phyloP scores from a whole-genome alignment of 768 basidiomycete genomes.

The Psilocybe cyanescens region DNA sequence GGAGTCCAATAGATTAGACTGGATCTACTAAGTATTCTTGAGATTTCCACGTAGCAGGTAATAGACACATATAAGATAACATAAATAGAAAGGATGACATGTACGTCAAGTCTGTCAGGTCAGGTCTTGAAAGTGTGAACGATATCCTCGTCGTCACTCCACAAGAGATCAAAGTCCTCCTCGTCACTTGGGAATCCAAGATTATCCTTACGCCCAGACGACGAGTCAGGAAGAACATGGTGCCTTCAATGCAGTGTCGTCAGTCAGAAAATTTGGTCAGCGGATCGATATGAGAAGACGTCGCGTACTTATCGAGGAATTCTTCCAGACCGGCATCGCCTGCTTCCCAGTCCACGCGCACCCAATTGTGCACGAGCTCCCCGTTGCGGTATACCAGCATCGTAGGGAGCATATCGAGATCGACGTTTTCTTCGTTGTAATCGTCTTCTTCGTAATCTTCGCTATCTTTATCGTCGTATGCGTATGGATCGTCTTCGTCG shows the following conservation, averaged over 20 bases:
- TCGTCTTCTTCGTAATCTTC: conserved; percentile 47
- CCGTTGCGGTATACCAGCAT: conserved; percentile 79
- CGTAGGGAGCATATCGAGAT: conserved; percentile 81
- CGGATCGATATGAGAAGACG: not conserved
- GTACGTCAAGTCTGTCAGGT: too few species aligned
- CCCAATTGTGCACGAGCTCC: conserved; percentile 87
- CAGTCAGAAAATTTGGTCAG: not conserved
- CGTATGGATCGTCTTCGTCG: conserved; percentile 52
- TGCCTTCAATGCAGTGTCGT: conserved; percentile 20
- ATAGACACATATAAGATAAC: not conserved
- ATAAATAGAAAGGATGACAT: not conserved
- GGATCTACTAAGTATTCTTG: not conserved
- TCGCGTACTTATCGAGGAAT: conserved; percentile 60
- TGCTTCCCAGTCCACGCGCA: conserved; percentile 87
- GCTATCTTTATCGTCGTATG: conserved; percentile 37
- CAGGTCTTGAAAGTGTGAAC: conserved; percentile 9
- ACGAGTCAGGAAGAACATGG: conserved; percentile 25
- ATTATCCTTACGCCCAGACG: conserved; percentile 38
- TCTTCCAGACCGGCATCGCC: conserved; percentile 70
- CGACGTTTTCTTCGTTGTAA: conserved; percentile 64
- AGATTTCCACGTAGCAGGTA: not conserved
- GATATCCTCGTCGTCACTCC: conserved; percentile 53
- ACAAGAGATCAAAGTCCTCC: conserved; percentile 56
- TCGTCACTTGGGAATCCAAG: conserved; percentile 55
- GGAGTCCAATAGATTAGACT: not conserved